These are phyloP conservation scores for Epichloe uncinata DNA, from an alignment of 2,329 filamentous ascomycete genomes.

Conservation along the genomic window DNA sequence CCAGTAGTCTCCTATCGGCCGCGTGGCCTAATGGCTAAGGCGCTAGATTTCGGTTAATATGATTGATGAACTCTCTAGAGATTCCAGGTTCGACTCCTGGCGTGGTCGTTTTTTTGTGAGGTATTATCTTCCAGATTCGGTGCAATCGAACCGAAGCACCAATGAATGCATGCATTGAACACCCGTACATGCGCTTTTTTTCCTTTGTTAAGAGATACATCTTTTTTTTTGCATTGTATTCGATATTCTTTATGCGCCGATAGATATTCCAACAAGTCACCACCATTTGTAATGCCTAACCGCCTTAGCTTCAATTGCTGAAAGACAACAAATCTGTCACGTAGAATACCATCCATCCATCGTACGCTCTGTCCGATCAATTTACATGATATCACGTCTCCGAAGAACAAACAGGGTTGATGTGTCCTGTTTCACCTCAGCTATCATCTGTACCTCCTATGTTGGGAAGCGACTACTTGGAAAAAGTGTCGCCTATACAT, in stretches of 20 bases:
- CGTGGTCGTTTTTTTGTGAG: slow-evolving; percentile 19
- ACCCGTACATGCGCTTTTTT: no score
- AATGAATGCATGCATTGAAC: no score
- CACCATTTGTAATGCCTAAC: not conserved
- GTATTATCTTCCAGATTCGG: no score
- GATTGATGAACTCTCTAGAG: slow-evolving; percentile 21
- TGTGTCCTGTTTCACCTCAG: not conserved
- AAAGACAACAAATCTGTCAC: no score
- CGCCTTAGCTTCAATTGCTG: not conserved
- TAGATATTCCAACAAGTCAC: no score
- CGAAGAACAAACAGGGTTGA: not conserved
- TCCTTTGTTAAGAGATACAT: not conserved
- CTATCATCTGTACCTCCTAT: not conserved
- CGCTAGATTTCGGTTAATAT: slow-evolving; percentile 27
- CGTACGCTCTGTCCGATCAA: not conserved
- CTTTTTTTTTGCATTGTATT: not conserved
- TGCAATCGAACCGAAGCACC: no score
- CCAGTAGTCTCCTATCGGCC: slow-evolving; percentile 14
- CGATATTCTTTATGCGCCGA: no score
- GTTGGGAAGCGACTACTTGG: not conserved
- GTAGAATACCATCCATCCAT: no score
- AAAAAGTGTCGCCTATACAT: not conserved
- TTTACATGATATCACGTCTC: not conserved
- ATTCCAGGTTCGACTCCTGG: slow-evolving; percentile 32
- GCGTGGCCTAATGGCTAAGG: slow-evolving; percentile 31